Conservation (phyloP, 768 basidiomycete genomes). For the Boletus insuetus region DNA sequence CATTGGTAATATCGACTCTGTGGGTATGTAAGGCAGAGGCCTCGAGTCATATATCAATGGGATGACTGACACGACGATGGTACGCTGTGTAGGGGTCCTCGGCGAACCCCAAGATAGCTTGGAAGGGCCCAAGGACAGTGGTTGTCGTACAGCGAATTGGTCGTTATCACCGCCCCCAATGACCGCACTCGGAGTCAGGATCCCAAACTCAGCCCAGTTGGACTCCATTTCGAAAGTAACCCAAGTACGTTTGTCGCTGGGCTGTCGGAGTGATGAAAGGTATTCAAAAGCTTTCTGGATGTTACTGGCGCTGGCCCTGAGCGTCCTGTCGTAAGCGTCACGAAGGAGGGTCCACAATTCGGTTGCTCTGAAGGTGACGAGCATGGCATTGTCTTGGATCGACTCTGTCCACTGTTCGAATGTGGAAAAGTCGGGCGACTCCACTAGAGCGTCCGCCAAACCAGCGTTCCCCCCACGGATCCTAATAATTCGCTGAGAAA, state of each 20-base stretch:
- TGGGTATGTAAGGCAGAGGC: neutral
- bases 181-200: constrained; percentile 2
- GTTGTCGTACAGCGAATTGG: neutral
- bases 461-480: neutral
- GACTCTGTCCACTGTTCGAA: constrained; percentile 3
- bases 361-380: neutral
- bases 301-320: constrained; percentile 1
- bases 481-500: constrained; percentile 6
- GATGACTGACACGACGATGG: neutral
- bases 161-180: constrained; percentile 1
- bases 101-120: neutral
- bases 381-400: neutral
- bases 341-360: constrained; percentile 6
- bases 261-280: neutral
- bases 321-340: neutral
- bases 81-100: neutral
- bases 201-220: constrained; percentile 1
- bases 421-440: neutral
- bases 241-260: constrained; percentile 4
- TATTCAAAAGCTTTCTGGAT: constrained; percentile 3
- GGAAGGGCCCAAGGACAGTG: neutral
- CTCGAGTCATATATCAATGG: neutral
- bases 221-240: neutral
- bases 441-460: neutral
- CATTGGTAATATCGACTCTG: neutral